Base-by-base conservation (phyloP, 139 green algal species). In the Chlamydomonas sp. region DNA sequence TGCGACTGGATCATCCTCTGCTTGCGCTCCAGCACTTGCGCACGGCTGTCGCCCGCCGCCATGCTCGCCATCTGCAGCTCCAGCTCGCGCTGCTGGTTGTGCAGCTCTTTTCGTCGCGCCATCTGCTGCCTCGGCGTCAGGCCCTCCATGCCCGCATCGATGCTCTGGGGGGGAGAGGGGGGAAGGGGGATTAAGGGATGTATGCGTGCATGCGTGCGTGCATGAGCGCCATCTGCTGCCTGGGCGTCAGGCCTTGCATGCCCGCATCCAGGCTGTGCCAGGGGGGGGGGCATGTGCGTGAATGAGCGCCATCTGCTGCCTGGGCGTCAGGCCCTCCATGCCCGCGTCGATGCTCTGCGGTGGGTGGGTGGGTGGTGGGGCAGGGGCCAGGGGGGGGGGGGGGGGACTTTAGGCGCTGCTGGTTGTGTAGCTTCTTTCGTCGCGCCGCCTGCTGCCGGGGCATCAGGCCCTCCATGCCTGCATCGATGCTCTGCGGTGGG, bases 61-160 rank as follows among this genome's bases (percentile, higher is more conserved):
- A 82, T 63, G 1, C 60, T 59, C 2, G 76, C 76, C 38, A 76
- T 20, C 33, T 58, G 31, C 6, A 81, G 43, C 66, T 81, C 71
- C 47, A 81, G 67, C 60, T 81, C 71, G 0, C 71, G 64, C 26
- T 28, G 37, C 67, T 77, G 37, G 3, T 26, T 5, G 31, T 66
- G 20, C 22, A 66, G 20, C 33, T 38, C 59, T 4, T 33, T 30
- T 39, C 33, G 31, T 22, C 43, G 39, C 5, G 22, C 29, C 16
- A 39, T 39, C 31, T 67, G 36, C 37, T 80, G 59, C 69, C 13
- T 39, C 29, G 59, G 59, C 29, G 59, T 66, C 59, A 66, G 13
- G 8, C 5, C 24, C 59, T 66, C 16, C 16, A 26, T 48, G 22
- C 24, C 28, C 54, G 29, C 10, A 8, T n/a, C 13, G 39, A 50